Percentiles rank a stretch among this genome's conserved stretches.
Evolutionary conservation across 208 protist genomes (phyloP).

Genomic region (Wallacemonas sp.): DNA sequence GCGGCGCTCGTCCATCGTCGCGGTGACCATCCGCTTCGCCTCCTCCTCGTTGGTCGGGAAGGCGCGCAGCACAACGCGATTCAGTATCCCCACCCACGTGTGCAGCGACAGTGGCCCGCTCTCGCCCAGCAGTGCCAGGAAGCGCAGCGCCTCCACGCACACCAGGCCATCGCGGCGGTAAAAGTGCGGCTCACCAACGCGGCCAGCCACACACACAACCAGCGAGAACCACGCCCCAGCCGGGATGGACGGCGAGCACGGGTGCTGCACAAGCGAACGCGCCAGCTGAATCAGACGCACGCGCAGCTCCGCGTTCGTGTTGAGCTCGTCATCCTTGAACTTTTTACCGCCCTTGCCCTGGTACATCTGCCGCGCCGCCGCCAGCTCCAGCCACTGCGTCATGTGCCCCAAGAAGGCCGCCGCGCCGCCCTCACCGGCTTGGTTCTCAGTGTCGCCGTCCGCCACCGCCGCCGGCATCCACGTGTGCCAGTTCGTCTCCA

Average conservation of each 20-base stretch:
- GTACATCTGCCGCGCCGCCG: constrained; percentile 14
- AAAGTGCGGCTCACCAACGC: constrained; percentile 22
- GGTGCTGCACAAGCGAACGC: constrained; percentile 25
- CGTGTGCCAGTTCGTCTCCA: constrained; percentile 18
- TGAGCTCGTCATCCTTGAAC: constrained; percentile 10
- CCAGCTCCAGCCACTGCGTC: constrained; percentile 18
- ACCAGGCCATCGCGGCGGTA: constrained; percentile 10
- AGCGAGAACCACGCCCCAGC: constrained; percentile 25
- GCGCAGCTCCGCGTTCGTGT: constrained; percentile 16
- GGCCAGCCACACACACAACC: constrained; percentile 17
- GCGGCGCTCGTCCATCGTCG: constrained; percentile 9
- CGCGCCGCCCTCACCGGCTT: not conserved
- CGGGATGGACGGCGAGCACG: constrained; percentile 27
- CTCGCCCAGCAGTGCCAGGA: constrained; percentile 20
- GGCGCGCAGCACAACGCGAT: not conserved
- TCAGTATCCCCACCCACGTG: constrained; percentile 12
- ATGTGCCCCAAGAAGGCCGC: constrained; percentile 21
- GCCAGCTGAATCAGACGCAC: constrained; percentile 24
- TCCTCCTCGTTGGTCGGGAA: constrained; percentile 6
- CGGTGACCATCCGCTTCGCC: constrained; percentile 2
- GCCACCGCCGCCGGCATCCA: not conserved
- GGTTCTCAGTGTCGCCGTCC: not conserved
- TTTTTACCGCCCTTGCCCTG: constrained; percentile 9
- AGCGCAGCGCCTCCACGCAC: constrained; percentile 28
- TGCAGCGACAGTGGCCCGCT: constrained; percentile 23